Conservation (phyloP, 1,284 basidiomycete species). For the Puccinia horiana region DNA sequence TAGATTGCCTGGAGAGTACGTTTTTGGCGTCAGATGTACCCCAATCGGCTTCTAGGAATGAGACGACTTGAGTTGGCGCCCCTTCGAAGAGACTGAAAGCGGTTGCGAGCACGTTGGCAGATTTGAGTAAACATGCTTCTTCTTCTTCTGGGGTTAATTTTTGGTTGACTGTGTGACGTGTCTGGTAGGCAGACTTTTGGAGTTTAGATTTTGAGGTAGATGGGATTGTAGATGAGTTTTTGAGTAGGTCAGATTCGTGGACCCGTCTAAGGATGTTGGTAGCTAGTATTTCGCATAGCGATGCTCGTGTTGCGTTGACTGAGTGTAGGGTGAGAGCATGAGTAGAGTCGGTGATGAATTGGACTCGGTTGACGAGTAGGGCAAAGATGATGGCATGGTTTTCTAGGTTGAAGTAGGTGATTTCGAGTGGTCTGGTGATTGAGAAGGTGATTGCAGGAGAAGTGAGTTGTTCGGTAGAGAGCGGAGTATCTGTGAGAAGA, state of each 20-base stretch:
- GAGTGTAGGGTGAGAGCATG: conserved; percentile 49
- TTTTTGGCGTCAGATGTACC: conserved; percentile 28
- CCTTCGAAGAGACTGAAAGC: conserved; percentile 43
- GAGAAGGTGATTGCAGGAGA: conserved; percentile 44
- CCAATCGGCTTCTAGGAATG: conserved; percentile 30
- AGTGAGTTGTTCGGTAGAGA: conserved; percentile 47
- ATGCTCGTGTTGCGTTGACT: conserved; percentile 54
- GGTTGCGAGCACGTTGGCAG: conserved; percentile 45
- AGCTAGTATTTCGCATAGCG: conserved; percentile 56
- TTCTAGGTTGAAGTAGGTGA: conserved; percentile 30
- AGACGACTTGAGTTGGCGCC: conserved; percentile 21
- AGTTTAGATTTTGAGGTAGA: neutral
- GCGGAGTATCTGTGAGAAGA: conserved; percentile 21
- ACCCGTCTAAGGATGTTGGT: conserved; percentile 53
- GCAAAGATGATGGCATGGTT: conserved; percentile 44
- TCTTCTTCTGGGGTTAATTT: conserved; percentile 43
- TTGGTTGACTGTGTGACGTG: neutral
- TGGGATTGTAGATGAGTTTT: neutral
- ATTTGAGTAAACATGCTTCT: conserved; percentile 44
- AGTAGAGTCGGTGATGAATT: conserved; percentile 46
- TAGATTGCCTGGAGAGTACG: conserved; percentile 43
- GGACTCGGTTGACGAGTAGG: conserved; percentile 42
- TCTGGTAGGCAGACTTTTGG: neutral
- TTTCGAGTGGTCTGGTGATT: conserved; percentile 45
- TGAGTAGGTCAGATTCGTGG: conserved; percentile 46